Base-by-base conservation (phyloP, 2,329 filamentous ascomycete species). In the Ploettnerulaceae sp. region DNA sequence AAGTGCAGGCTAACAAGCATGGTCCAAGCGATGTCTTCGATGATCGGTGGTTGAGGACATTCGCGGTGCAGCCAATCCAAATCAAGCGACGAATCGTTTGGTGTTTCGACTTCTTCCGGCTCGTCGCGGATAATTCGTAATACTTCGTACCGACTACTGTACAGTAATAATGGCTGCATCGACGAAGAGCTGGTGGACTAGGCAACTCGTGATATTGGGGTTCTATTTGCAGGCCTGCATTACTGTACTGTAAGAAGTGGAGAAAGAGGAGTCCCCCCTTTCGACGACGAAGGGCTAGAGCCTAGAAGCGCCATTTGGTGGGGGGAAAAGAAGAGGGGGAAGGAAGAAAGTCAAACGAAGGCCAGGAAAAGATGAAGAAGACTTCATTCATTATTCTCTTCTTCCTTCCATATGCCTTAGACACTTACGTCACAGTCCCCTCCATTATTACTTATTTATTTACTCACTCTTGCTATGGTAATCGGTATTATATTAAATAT, bases 71-170 rank as follows among this genome's bases (percentile, higher is more conserved):
- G 21, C 36, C 15, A 40, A 29, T 40, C 15, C 25, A 6, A 3
- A 21, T 18, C 9, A n/a, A 37, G 17, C 14, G 37, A 29, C 32
- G 45, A n/a, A 17, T 29, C 37, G 26, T 28, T 35, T 15, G 22
- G 25, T 42, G 37, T 36, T 48, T 48, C 46, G 40, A 48, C 26
- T 45, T 36, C 42, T 43, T 33, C 47, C 33, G 47, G 38, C 26
- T n/a, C n/a, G n/a, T n/a, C n/a, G n/a, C n/a, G n/a, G n/a, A n/a
- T n/a, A n/a, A n/a, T n/a, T n/a, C n/a, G n/a, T n/a, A n/a, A n/a
- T n/a, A n/a, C n/a, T n/a, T n/a, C n/a, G n/a, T n/a, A n/a, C n/a
- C n/a, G n/a, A n/a, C n/a, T n/a, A n/a, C n/a, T n/a, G n/a, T n/a
- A n/a, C n/a, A n/a, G n/a, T n/a, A n/a, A n/a, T n/a, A n/a, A n/a